phyloP scores from a whole-genome alignment of 1,284 basidiomycete genomes.

The Schizophyllum commune region DNA sequence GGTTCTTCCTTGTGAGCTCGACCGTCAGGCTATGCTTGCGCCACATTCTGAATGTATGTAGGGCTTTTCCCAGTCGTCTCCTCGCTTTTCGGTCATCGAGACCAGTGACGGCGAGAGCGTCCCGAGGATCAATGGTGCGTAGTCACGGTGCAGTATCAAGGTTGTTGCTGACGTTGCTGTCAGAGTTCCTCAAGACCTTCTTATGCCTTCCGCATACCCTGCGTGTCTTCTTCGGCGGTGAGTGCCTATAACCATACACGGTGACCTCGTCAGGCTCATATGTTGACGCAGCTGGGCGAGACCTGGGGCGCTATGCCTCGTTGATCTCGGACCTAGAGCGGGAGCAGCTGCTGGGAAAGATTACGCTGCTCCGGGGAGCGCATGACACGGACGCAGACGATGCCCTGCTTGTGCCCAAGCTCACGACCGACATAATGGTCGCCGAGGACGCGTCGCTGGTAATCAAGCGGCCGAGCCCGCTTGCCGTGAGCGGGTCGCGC shows the following conservation, averaged over 20 bases:
- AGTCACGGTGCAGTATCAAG: background rate
- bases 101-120: constrained; percentile 54
- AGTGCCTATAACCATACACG: constrained; percentile 10
- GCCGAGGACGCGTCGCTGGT: constrained; percentile 34
- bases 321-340: constrained; percentile 45
- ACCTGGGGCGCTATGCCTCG: constrained; percentile 26
- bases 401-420: constrained; percentile 42
- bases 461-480: constrained; percentile 35
- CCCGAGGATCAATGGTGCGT: constrained; percentile 68
- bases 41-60: constrained; percentile 17
- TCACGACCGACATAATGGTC: constrained; percentile 63
- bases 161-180: background rate
- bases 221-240: constrained; percentile 65
- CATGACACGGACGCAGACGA: constrained; percentile 37
- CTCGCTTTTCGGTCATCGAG: constrained; percentile 64
- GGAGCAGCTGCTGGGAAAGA: constrained; percentile 59
- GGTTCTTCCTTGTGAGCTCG: constrained; percentile 40
- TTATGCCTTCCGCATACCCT: constrained; percentile 66
- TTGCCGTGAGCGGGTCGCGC: constrained; percentile 25
- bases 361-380: constrained; percentile 48
- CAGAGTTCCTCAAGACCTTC: constrained; percentile 43
- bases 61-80: constrained; percentile 66
- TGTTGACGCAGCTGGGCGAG: constrained; percentile 2
- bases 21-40: background rate
- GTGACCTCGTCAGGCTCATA: constrained; percentile 21